These are phyloP conservation scores for Monosporascus sp. DNA, from an alignment of 2,329 filamentous ascomycete genomes.

Conservation along the genomic window DNA sequence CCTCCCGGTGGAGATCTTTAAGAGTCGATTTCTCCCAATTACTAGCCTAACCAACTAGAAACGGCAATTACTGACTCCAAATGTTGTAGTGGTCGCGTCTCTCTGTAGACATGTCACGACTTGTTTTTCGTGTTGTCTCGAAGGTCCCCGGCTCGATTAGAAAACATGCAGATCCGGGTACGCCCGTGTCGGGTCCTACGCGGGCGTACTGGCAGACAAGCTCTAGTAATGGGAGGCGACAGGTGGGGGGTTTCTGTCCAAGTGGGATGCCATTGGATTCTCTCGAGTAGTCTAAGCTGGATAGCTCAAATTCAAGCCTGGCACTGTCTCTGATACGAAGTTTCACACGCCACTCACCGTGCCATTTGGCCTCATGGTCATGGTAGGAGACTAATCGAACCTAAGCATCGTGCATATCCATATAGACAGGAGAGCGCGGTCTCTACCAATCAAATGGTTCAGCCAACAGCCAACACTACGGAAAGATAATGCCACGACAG, in stretches of 20 bases:
- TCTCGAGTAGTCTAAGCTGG: conserved; percentile 17
- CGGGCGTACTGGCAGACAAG: background rate
- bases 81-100: conserved; percentile 41
- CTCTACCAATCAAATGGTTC: too few species aligned
- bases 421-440: too few species aligned
- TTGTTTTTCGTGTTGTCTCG: conserved; percentile 24
- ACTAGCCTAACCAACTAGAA: too few species aligned
- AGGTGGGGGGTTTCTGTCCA: conserved; percentile 30
- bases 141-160: conserved; percentile 31
- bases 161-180: conserved; percentile 19
- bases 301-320: conserved; percentile 32
- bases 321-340: conserved; percentile 19
- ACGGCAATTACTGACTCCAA: too few species aligned
- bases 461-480: too few species aligned
- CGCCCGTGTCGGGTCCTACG: background rate
- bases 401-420: background rate
- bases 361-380: background rate
- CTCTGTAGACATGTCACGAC: conserved; percentile 28
- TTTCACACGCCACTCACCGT: background rate
- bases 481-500: too few species aligned
- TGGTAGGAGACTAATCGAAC: too few species aligned
- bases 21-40: too few species aligned
- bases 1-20: too few species aligned
- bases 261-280: conserved; percentile 29
- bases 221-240: conserved; percentile 26